Evolutionary conservation across 225 moss, liverwort and hornwort species (phyloP), one percentile per base, ranked within the genome.

Genomic region (Polytrichum formosum): DNA sequence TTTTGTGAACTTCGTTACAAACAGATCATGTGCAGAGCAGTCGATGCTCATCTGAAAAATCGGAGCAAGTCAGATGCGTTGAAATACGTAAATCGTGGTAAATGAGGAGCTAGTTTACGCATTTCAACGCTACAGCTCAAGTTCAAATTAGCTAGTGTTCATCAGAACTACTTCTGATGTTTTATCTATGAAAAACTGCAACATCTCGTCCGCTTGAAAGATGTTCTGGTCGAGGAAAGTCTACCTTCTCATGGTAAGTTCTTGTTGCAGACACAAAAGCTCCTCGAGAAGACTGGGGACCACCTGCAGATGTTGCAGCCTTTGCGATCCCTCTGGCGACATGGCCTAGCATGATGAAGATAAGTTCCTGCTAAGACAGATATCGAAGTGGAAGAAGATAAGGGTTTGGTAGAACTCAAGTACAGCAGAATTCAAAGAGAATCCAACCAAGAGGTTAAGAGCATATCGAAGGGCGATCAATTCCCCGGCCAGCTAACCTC

Each of bases 161-260:
- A 28, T 63, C 28, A 65, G 5, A 65, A 19, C 4, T 17, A 30
- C 21, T 18, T 33, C 30, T 35, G 21, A n/a, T 9, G 16, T 18
- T 18, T 63, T 63, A 63, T 26, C 25, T 13, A 28, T 33, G 31
- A 37, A 37, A 65, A 30, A 30, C 18, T 64, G 25, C 17, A 26
- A 26, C 25, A 29, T 22, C 27, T 17, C 27, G 18, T 2, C 63
- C 23, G 33, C 1, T 35, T 20, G n/a, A 35, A 35, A 65, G 33
- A 29, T 6, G 19, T 5, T 27, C 26, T 23, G 25, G 55, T 62
- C 19, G 8, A 68, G 16, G 7, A 58, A 58, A 69, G 62, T 46
- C 46, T 46, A 92, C 96, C 76, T 93, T 97, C 86, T 94, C 96
- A 82, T 97, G 93, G 67, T 97, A 97, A 20, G 88, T 78, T 75